Conservation (phyloP, 208 protist genomes). For the Trichomonas tenax region DNA sequence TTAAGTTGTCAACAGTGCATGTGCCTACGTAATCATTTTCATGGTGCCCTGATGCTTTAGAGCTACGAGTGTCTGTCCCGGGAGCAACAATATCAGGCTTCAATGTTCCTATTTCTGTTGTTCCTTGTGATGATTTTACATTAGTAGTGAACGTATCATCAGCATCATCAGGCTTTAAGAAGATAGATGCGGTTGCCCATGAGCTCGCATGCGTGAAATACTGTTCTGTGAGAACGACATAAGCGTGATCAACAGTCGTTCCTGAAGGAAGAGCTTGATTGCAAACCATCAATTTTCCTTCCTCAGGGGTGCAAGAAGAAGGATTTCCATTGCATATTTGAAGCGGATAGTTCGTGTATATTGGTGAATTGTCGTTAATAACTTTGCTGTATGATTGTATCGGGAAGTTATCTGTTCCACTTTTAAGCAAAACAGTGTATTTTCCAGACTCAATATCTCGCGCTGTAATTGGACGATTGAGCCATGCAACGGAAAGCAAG, state of each 20-base stretch:
- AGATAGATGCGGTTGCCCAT: background rate
- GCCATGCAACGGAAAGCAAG: background rate
- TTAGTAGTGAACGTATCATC: background rate
- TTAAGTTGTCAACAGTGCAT: background rate
- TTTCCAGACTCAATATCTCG: background rate
- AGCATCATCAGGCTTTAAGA: background rate
- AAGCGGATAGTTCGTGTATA: background rate
- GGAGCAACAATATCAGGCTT: constrained; percentile 33
- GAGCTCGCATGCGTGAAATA: background rate
- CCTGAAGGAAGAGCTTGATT: background rate
- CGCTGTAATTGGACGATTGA: too few relatives aligned
- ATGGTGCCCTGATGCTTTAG: background rate
- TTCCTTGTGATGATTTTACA: constrained; percentile 20
- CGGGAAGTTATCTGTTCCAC: background rate
- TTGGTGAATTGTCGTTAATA: background rate
- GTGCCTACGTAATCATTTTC: background rate
- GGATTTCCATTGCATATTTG: background rate
- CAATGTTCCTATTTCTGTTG: background rate
- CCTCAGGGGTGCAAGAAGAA: background rate
- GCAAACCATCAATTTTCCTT: background rate
- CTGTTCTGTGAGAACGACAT: background rate
- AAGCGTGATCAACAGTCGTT: background rate
- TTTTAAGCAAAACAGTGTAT: background rate
- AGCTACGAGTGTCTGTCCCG: background rate
- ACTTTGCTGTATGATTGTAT: background rate